Evolutionary conservation across 768 basidiomycete genomes (phyloP).

Genomic region (Tylopilus intermedius): DNA sequence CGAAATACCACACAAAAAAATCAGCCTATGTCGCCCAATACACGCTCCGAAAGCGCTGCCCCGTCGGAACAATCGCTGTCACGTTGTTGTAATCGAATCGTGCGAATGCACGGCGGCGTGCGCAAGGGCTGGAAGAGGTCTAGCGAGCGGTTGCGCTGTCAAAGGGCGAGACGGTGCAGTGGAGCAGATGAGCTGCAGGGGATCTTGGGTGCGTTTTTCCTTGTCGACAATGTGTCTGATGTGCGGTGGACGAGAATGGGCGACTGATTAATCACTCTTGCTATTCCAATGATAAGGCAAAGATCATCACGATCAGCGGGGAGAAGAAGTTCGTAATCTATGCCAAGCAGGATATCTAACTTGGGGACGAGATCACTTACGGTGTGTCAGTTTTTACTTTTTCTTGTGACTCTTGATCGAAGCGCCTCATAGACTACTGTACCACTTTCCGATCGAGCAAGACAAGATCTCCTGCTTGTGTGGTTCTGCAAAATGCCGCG

Average conservation of each 20-base stretch:
- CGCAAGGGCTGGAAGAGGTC: constrained; percentile 89
- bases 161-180: constrained; percentile 66
- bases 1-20: constrained; percentile 90
- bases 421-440: constrained; percentile 57
- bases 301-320: constrained; percentile 85
- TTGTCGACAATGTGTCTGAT: neutral
- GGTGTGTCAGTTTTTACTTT: constrained; percentile 44
- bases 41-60: constrained; percentile 50
- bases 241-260: constrained; percentile 35
- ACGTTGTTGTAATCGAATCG: constrained; percentile 85
- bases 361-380: constrained; percentile 97
- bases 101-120: constrained; percentile 85
- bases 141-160: constrained; percentile 73
- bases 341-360: constrained; percentile 91
- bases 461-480: constrained; percentile 94
- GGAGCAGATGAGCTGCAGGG: constrained; percentile 10
- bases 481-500: constrained; percentile 86
- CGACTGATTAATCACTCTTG: constrained; percentile 99
- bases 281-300: constrained; percentile 88
- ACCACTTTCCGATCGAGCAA: constrained; percentile 96
- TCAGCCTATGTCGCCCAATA: constrained; percentile 89
- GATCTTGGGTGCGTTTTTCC: constrained; percentile 66
- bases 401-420: neutral
- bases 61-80: constrained; percentile 35
- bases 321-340: constrained; percentile 99